Evolutionary conservation across 768 basidiomycete genomes (phyloP).

Genomic region (Rhodocollybia butyracea): DNA sequence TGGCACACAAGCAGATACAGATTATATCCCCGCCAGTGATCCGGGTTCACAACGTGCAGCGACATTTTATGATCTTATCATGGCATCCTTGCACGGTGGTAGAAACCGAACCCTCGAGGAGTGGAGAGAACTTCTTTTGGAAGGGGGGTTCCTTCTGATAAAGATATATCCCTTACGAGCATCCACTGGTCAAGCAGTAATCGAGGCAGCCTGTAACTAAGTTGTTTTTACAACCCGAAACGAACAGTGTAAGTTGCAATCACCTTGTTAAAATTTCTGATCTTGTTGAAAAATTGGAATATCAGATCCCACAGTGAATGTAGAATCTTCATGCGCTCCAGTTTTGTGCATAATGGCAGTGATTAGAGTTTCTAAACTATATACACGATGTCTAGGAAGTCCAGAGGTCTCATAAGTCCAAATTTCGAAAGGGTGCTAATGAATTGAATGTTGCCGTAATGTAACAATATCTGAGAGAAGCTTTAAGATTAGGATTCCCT

Average conservation of each 20-base stretch:
- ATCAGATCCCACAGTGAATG: too few species aligned
- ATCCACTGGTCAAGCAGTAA: constrained; percentile 7
- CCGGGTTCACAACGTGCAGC: background rate
- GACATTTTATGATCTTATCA: constrained; percentile 10
- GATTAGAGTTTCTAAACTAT: too few species aligned
- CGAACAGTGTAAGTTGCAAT: background rate
- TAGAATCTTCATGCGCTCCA: too few species aligned
- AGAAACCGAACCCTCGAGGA: constrained; percentile 7
- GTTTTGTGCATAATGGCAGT: too few species aligned
- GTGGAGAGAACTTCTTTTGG: constrained; percentile 4
- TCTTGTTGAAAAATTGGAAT: too few species aligned
- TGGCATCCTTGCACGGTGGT: constrained; percentile 10
- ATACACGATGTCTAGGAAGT: too few species aligned
- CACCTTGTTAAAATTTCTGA: too few species aligned
- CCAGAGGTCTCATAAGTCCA: too few species aligned
- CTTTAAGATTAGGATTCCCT: too few species aligned
- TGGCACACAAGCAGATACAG: background rate
- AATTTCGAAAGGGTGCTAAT: too few species aligned
- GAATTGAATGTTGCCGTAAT: too few species aligned
- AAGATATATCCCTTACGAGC: constrained; percentile 5
- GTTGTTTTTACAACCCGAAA: background rate
- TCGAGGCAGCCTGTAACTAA: background rate
- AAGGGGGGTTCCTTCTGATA: background rate
- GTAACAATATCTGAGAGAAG: too few species aligned
- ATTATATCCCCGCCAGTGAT: background rate